These are phyloP conservation scores for Dendrocalamus sinicus DNA, from an alignment of 176 grass and related monocot genomes.

Conservation along the genomic window DNA sequence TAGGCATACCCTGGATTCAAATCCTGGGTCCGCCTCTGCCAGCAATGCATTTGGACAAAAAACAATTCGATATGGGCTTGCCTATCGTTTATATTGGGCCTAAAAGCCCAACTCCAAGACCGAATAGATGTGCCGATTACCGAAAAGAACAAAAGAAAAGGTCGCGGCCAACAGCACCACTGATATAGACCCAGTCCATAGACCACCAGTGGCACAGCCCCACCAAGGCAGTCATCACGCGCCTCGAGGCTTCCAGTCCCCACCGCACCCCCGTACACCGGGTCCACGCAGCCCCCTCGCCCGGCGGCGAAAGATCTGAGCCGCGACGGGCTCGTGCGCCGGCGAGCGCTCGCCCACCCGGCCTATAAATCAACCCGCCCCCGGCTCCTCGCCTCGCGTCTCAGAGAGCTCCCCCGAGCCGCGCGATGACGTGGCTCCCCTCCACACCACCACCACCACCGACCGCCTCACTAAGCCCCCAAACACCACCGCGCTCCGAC, in stretches of 20 bases:
- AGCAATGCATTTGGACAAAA: too few relatives aligned
- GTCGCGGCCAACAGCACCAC: neutral
- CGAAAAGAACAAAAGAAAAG: neutral
- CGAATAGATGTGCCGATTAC: neutral
- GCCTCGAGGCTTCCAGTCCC: neutral
- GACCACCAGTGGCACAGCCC: neutral
- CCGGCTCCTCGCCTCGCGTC: neutral
- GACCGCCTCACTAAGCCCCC: conserved; percentile 33
- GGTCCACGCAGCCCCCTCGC: conserved; percentile 32
- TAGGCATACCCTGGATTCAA: too few relatives aligned
- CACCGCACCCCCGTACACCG: conserved; percentile 23
- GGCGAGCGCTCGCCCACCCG: conserved; percentile 36
- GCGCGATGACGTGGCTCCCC: conserved; percentile 51
- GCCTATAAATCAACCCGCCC: conserved; percentile 29
- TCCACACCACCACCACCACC: conserved; percentile 30
- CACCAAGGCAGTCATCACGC: neutral
- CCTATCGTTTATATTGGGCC: too few relatives aligned
- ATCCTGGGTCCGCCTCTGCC: too few relatives aligned
- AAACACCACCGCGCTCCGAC: conserved; percentile 25
- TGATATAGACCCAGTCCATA: conserved; percentile 18
- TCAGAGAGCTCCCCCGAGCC: neutral
- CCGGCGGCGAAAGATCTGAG: conserved; percentile 60
- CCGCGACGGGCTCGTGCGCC: conserved; percentile 50
- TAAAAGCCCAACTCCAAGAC: neutral
- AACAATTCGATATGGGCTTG: too few relatives aligned